Conservation (phyloP, 139 green algal genomes). For the Chlorella sp. region DNA sequence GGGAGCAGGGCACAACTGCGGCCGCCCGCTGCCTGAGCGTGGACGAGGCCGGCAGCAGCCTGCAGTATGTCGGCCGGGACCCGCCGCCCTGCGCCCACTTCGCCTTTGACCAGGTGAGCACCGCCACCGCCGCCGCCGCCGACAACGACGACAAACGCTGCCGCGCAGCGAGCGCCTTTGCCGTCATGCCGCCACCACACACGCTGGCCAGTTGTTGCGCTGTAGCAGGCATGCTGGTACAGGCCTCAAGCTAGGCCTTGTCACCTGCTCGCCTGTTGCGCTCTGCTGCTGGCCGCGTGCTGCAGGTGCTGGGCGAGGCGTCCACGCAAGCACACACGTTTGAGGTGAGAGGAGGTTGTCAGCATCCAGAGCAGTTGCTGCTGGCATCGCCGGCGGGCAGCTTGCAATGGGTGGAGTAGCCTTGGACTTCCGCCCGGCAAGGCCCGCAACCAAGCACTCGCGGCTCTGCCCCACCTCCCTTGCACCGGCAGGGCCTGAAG, state of each 20-base stretch:
- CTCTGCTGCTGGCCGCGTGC: no score
- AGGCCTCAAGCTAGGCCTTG: no score
- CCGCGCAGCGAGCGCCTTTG: no score
- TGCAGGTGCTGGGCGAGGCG: conserved; percentile 29
- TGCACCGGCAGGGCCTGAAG: conserved; percentile 44
- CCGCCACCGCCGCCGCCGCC: no score
- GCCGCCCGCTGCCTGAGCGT: neutral
- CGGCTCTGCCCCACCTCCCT: neutral
- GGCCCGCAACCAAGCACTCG: neutral
- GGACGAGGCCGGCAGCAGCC: neutral
- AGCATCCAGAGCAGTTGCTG: neutral
- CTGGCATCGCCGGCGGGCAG: no score
- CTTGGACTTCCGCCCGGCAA: neutral
- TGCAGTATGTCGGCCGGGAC: conserved; percentile 8
- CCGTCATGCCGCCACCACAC: no score
- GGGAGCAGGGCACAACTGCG: neutral
- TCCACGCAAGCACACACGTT: conserved; percentile 52
- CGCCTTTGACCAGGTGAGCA: conserved; percentile 51
- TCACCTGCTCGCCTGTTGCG: no score
- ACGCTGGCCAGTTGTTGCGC: no score
- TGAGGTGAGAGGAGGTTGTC: neutral
- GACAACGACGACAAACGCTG: no score
- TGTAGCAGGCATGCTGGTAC: no score
- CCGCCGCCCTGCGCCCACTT: conserved; percentile 38
- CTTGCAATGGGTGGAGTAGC: neutral